These are phyloP conservation scores for Melampsora americana DNA, from an alignment of 1,284 basidiomycete species.

Conservation along the genomic window DNA sequence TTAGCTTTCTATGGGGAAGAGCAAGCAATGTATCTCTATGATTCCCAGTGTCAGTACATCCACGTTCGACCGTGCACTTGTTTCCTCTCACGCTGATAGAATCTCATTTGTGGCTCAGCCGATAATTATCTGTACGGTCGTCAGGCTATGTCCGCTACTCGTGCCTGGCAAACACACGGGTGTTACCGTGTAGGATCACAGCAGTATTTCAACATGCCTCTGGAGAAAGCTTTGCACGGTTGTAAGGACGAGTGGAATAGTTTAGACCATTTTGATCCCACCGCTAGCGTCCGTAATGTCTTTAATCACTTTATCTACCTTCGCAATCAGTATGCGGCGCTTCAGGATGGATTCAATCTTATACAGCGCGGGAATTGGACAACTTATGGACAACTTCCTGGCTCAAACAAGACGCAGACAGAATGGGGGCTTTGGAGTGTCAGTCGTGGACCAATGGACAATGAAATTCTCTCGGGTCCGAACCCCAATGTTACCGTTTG, in stretches of 20 bases:
- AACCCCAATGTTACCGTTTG: conserved; percentile 57
- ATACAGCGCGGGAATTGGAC: conserved; percentile 79
- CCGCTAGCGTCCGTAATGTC: conserved; percentile 68
- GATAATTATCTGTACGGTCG: conserved; percentile 60
- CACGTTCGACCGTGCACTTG: conserved; percentile 62
- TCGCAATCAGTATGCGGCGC: conserved; percentile 65
- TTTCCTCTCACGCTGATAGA: neutral
- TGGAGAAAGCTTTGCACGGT: conserved; percentile 71
- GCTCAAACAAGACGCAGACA: conserved; percentile 72
- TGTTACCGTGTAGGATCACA: conserved; percentile 81
- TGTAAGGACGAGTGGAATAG: conserved; percentile 83
- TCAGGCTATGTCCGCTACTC: conserved; percentile 79
- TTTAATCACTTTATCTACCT: conserved; percentile 70
- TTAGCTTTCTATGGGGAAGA: conserved; percentile 57
- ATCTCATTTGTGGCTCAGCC: neutral
- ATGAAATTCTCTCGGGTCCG: conserved; percentile 58
- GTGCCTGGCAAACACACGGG: conserved; percentile 84
- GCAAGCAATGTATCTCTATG: conserved; percentile 44
- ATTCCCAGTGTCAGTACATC: conserved; percentile 29
- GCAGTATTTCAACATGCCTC: conserved; percentile 84
- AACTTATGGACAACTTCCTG: conserved; percentile 68
- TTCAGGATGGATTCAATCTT: conserved; percentile 80
- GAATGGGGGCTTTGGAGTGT: conserved; percentile 83
- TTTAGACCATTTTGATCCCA: conserved; percentile 90
- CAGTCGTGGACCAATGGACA: conserved; percentile 52